Conservation (phyloP, 495 filamentous ascomycete species). For the Tetracladium setigerum region DNA sequence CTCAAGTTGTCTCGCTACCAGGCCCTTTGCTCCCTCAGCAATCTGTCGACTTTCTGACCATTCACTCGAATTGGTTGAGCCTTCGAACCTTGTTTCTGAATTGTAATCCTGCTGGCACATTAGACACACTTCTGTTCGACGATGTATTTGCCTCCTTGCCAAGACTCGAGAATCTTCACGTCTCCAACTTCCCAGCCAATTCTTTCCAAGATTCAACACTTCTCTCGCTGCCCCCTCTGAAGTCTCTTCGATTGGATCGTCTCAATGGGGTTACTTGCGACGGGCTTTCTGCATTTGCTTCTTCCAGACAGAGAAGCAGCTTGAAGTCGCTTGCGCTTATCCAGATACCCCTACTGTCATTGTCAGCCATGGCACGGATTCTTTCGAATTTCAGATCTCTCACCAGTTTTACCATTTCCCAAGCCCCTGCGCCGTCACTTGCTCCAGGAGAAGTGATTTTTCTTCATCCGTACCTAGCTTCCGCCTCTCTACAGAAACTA, state of each 20-base stretch:
- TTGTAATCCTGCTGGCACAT: slow-evolving; percentile 50
- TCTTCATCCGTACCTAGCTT: slow-evolving; percentile 62
- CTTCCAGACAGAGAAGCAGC: slow-evolving; percentile 44
- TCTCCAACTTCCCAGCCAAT: slow-evolving; percentile 64
- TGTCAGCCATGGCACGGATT: slow-evolving; percentile 67
- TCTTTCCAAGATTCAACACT: slow-evolving; percentile 63
- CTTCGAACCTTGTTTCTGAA: slow-evolving; percentile 72
- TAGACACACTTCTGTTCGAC: slow-evolving; percentile 62
- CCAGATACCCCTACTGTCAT: slow-evolving; percentile 56
- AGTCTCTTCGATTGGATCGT: slow-evolving; percentile 64
- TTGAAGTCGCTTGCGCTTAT: slow-evolving; percentile 57
- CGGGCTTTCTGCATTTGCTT: slow-evolving; percentile 67
- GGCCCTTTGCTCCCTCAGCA: slow-evolving; percentile 32
- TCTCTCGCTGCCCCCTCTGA: slow-evolving; percentile 62
- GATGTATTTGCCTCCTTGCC: slow-evolving; percentile 61
- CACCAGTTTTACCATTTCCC: slow-evolving; percentile 61
- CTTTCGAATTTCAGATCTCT: slow-evolving; percentile 58
- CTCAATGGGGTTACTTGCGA: slow-evolving; percentile 67
- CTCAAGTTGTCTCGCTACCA: slow-evolving; percentile 6
- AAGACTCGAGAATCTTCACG: slow-evolving; percentile 60
- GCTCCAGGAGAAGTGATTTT: slow-evolving; percentile 53
- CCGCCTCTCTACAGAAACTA: slow-evolving; percentile 53
- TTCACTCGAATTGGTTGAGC: slow-evolving; percentile 62
- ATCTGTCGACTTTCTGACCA: slow-evolving; percentile 59
- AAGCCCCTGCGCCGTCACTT: slow-evolving; percentile 53